Conservation (phyloP, 2,329 filamentous ascomycete species). For the Fusarium pseudocircinatum region DNA sequence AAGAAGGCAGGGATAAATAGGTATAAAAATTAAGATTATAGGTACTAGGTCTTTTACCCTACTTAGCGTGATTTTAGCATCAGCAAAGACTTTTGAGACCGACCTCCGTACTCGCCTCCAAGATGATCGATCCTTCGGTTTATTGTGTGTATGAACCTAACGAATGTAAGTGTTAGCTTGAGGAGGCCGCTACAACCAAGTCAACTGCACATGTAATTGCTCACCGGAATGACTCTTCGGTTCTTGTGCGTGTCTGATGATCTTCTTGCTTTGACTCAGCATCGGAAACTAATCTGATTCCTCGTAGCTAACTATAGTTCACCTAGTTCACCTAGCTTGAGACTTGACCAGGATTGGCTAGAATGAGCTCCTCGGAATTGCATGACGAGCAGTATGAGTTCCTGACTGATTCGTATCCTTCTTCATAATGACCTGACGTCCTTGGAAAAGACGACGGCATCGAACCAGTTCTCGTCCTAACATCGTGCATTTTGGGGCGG, state of each 20-base stretch:
- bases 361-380: not conserved
- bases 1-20: too few relatives aligned
- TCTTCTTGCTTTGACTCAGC: not conserved
- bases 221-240: not conserved
- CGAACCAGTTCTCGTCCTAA: not conserved
- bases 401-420: not conserved
- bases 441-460: not conserved
- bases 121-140: not conserved
- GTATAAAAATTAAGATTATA: too few relatives aligned
- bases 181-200: not conserved
- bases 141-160: not conserved
- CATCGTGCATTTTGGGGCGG: not conserved
- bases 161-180: not conserved
- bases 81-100: too few relatives aligned
- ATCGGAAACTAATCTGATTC: not conserved
- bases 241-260: not conserved
- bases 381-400: not conserved
- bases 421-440: not conserved
- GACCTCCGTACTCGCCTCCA: conserved; percentile 3
- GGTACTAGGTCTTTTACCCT: too few relatives aligned
- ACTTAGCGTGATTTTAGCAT: too few relatives aligned
- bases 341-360: not conserved
- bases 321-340: not conserved
- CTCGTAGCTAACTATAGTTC: too few relatives aligned
- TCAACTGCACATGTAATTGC: not conserved